These are phyloP conservation scores for Eimeria tenella DNA, from an alignment of 169 alveolate genomes.

Conservation along the genomic window DNA sequence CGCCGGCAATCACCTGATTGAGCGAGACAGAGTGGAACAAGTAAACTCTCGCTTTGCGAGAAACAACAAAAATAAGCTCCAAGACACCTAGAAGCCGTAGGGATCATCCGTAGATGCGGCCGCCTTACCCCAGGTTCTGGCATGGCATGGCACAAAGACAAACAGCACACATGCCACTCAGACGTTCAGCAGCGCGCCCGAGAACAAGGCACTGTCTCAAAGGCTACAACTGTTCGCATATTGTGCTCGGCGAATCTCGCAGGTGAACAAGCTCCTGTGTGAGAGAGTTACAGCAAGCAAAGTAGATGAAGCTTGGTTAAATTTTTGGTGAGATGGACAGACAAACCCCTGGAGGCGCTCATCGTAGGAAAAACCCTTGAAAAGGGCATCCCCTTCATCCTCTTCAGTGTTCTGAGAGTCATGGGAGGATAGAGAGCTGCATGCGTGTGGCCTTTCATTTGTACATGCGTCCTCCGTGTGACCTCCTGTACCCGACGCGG, in stretches of 20 bases:
- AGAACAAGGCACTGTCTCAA: not conserved
- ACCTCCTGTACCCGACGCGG: not conserved
- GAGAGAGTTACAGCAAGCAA: not conserved
- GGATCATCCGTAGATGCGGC: constrained; percentile 69
- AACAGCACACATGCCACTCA: not conserved
- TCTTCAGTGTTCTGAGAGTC: constrained; percentile 33
- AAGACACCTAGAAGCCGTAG: constrained; percentile 50
- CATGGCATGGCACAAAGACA: not conserved
- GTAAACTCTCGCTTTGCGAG: not conserved
- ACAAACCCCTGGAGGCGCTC: constrained; percentile 74
- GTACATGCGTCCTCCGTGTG: constrained; percentile 20
- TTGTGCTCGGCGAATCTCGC: not conserved
- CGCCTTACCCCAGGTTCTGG: constrained; percentile 74
- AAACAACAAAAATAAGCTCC: not conserved
- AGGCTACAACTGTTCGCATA: not conserved
- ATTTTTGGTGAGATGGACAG: not conserved
- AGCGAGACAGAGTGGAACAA: constrained; percentile 9
- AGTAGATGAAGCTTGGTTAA: not conserved
- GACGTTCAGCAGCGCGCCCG: not conserved
- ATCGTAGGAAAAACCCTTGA: constrained; percentile 61
- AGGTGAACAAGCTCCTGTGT: not conserved
- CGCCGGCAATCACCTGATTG: constrained; percentile 24
- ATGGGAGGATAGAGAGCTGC: constrained; percentile 8
- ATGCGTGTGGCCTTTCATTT: not conserved
- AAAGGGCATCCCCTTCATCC: constrained; percentile 67